A percentile compares a stretch with the other conserved stretches of the same genome.
Evolutionary conservation across 176 grass and related monocot species (phyloP).

Genomic region (Triticum dicoccoides): DNA sequence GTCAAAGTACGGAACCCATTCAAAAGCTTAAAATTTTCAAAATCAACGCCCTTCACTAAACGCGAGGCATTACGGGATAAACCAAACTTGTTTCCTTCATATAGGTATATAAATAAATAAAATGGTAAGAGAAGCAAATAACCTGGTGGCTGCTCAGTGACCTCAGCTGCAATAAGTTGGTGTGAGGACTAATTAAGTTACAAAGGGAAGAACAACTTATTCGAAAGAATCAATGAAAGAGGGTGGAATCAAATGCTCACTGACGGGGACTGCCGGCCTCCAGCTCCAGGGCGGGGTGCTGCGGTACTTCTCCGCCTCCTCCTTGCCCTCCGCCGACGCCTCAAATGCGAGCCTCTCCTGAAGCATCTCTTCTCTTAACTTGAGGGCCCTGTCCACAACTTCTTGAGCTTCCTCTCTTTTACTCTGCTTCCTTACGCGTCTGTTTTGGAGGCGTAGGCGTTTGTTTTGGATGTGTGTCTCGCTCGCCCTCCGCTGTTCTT

Average conservation of each 20-base stretch:
- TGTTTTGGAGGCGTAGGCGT: not conserved
- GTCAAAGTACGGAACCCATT: constrained; percentile 2
- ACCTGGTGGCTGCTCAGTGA: not conserved
- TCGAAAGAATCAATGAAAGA: not conserved
- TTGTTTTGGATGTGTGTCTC: not conserved
- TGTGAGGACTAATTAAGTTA: not conserved
- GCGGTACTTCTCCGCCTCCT: not conserved
- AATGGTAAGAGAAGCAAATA: constrained; percentile 15
- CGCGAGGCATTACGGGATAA: not conserved
- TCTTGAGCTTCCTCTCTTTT: not conserved
- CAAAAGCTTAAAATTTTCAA: not conserved
- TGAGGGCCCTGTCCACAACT: not conserved
- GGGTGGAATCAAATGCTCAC: not conserved
- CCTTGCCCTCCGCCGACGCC: not conserved
- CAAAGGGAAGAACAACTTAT: not conserved
- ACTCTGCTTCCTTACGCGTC: not conserved
- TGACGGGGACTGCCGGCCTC: not conserved
- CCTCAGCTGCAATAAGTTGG: constrained; percentile 21
- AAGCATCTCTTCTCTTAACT: not conserved
- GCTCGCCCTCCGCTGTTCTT: not conserved
- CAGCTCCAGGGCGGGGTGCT: not conserved
- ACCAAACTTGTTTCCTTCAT: no score
- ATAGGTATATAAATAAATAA: not conserved
- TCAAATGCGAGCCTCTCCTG: no score
- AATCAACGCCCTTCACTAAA: not conserved